Percentiles rank a stretch among this genome's conserved stretches.
These are phyloP conservation scores for Luffa aegyptiaca DNA, from an alignment of 306 rosid genomes.

Conservation along the genomic window DNA sequence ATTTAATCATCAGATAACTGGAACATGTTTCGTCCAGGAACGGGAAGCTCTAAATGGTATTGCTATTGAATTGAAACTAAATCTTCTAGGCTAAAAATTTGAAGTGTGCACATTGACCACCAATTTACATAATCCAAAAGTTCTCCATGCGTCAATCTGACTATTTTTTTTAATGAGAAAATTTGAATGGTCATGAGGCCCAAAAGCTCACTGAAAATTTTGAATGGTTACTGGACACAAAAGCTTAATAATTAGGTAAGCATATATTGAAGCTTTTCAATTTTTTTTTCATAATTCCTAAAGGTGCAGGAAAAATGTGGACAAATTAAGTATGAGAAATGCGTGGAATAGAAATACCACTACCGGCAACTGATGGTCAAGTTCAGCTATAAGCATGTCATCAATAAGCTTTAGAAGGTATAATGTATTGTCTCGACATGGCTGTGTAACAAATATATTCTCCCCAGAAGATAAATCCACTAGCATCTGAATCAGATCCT, in stretches of 20 bases:
- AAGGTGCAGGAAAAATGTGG: background rate
- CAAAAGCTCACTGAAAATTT: background rate
- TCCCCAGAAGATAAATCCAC: slow-evolving; percentile 68
- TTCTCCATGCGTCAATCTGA: background rate
- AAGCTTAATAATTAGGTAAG: background rate
- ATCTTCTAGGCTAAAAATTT: background rate
- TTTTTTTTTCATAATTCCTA: background rate
- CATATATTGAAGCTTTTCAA: background rate
- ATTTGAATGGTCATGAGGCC: background rate
- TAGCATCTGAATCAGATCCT: slow-evolving; percentile 58
- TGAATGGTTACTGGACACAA: background rate
- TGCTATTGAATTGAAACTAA: background rate
- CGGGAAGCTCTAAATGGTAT: background rate
- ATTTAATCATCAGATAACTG: background rate
- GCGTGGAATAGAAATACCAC: background rate
- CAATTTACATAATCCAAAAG: background rate
- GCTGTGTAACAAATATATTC: slow-evolving; percentile 66
- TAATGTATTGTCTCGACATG: slow-evolving; percentile 86
- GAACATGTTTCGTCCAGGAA: background rate
- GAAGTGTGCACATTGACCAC: background rate
- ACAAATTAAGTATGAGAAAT: background rate
- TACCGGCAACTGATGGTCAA: slow-evolving; percentile 83
- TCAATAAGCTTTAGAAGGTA: slow-evolving; percentile 79
- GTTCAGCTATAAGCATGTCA: slow-evolving; percentile 77
- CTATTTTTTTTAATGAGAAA: background rate